Evolutionary conservation across 305 asterid species (phyloP).

Genomic region (Rubia balearica): DNA sequence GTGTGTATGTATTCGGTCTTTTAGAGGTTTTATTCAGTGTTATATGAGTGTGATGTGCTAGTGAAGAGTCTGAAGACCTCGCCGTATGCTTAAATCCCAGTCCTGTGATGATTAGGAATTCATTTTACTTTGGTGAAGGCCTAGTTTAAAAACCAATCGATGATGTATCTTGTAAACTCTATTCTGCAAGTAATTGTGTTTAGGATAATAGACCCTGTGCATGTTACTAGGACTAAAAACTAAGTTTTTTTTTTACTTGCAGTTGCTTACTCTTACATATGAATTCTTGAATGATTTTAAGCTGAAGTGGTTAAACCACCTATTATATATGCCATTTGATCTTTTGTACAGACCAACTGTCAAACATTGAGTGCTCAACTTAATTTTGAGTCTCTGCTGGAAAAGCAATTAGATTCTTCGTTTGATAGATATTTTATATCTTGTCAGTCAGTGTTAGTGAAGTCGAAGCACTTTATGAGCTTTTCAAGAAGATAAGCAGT

Average conservation of each 20-base stretch:
- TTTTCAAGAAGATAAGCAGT: slow-evolving; percentile 97
- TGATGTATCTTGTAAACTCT: not conserved
- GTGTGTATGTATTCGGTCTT: slow-evolving; percentile 58
- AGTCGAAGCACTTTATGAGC: slow-evolving; percentile 93
- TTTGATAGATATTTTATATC: slow-evolving; percentile 6
- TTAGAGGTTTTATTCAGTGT: not conserved
- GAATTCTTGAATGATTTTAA: not conserved
- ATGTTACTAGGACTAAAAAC: not conserved
- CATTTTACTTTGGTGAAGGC: not conserved
- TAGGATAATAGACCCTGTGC: not conserved
- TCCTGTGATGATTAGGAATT: not conserved
- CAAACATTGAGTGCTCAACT: not conserved
- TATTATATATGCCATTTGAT: not conserved
- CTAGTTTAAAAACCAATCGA: not conserved
- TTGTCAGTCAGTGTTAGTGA: slow-evolving; percentile 86
- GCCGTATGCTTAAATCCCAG: not conserved
- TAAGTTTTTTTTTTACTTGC: not conserved
- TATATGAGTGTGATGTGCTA: not conserved
- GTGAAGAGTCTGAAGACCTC: not conserved
- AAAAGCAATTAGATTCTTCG: not conserved
- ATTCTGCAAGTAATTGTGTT: not conserved
- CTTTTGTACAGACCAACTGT: not conserved
- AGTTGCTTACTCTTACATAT: not conserved
- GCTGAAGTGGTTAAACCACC: not conserved
- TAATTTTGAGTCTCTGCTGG: not conserved